Evolutionary conservation across 2,329 filamentous ascomycete genomes (phyloP).

Genomic region (Trichophyton verrucosum): DNA sequence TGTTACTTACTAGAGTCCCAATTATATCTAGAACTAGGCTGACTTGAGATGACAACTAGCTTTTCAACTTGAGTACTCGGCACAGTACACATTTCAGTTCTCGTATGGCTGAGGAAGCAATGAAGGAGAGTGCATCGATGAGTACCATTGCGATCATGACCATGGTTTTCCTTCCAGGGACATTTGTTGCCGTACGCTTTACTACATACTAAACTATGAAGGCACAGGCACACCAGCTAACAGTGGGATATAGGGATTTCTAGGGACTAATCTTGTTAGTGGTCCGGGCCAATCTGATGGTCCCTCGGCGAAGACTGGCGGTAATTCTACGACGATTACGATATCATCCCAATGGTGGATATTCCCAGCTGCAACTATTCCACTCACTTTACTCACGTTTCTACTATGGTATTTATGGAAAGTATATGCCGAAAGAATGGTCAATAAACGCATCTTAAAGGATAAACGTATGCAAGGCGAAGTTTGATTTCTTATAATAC

Average conservation of each 20-base stretch:
- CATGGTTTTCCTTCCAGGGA: slow-evolving; percentile 31
- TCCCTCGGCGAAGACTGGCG: background rate
- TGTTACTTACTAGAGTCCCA: background rate
- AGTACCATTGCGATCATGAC: slow-evolving; percentile 30
- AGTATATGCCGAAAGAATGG: slow-evolving; percentile 9
- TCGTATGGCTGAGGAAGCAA: slow-evolving; percentile 15
- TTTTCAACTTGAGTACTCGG: slow-evolving; percentile 9
- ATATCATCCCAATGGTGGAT: slow-evolving; percentile 12
- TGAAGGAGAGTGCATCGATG: slow-evolving; percentile 27
- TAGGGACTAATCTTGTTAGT: slow-evolving; percentile 7
- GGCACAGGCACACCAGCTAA: background rate
- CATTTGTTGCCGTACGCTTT: slow-evolving; percentile 25
- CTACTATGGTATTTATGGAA: slow-evolving; percentile 9
- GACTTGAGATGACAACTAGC: background rate
- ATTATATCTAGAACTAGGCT: background rate
- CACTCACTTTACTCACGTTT: slow-evolving; percentile 11
- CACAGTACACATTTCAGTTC: slow-evolving; percentile 7
- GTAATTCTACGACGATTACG: background rate
- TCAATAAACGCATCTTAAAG: slow-evolving; percentile 5
- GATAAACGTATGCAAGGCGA: background rate
- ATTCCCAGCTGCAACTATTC: slow-evolving; percentile 12
- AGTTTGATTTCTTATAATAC: background rate
- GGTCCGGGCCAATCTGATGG: slow-evolving; percentile 1
- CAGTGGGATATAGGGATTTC: slow-evolving; percentile 3
- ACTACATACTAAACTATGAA: too few species aligned